Conservation (phyloP, 305 asterid genomes). For the Petunia hybrid region DNA sequence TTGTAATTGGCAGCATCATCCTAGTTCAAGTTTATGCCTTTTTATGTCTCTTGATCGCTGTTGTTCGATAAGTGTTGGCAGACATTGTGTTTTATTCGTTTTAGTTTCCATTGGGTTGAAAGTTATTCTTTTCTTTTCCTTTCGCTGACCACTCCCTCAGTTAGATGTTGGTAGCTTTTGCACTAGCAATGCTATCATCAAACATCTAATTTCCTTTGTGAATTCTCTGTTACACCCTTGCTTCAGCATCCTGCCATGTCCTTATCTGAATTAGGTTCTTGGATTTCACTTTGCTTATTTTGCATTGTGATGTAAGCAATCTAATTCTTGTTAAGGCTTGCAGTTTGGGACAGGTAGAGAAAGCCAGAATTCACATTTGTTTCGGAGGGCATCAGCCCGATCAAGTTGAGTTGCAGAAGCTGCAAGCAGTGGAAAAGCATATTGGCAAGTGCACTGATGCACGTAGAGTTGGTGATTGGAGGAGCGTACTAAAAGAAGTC, state of each 20-base stretch:
- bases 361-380: slow-evolving; percentile 80
- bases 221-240: slow-evolving; percentile 2
- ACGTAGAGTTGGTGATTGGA: slow-evolving; percentile 76
- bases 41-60: not conserved
- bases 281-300: slow-evolving; percentile 37
- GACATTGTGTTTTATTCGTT: not conserved
- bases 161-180: not conserved
- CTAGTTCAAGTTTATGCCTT: not conserved
- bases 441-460: slow-evolving; percentile 65
- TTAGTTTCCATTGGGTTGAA: not conserved
- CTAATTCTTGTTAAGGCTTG: slow-evolving; percentile 53
- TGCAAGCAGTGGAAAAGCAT: slow-evolving; percentile 74
- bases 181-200: not conserved
- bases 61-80: not conserved
- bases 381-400: slow-evolving; percentile 68
- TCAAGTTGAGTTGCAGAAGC: slow-evolving; percentile 68
- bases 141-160: not conserved
- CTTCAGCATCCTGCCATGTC: slow-evolving; percentile 25
- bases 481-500: slow-evolving; percentile 63
- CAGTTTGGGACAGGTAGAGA: slow-evolving; percentile 97
- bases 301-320: slow-evolving; percentile 42
- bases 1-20: slow-evolving; percentile 3
- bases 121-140: not conserved
- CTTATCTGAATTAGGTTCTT: slow-evolving; percentile 31
- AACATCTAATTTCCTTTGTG: not conserved